Conservation (phyloP, 2,329 filamentous ascomycete genomes). For the Xylariales sp. region DNA sequence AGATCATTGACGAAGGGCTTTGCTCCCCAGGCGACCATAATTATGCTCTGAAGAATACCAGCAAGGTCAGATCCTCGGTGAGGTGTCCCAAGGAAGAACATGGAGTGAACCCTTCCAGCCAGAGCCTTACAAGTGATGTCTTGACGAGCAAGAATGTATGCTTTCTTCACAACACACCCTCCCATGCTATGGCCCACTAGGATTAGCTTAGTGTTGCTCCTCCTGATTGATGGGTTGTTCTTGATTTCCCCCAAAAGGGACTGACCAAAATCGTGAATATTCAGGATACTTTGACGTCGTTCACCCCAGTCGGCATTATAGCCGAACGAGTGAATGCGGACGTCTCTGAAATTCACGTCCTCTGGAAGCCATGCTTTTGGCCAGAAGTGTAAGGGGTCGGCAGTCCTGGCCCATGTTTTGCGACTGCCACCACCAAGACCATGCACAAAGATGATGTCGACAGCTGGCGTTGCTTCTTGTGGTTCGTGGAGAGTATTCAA, state of each 20-base stretch:
- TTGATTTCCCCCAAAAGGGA: conserved; percentile 49
- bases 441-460: conserved; percentile 36
- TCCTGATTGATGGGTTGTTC: conserved; percentile 47
- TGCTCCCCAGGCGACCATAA: conserved; percentile 49
- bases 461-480: conserved; percentile 17
- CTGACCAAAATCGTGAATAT: conserved; percentile 51
- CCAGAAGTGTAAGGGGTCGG: conserved; percentile 32
- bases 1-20: conserved; percentile 56
- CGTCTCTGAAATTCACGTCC: conserved; percentile 30
- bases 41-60: conserved; percentile 51
- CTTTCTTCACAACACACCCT: conserved; percentile 54
- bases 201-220: conserved; percentile 51
- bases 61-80: conserved; percentile 56
- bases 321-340: conserved; percentile 37
- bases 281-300: conserved; percentile 37
- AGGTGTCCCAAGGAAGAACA: conserved; percentile 57
- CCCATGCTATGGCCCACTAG: conserved; percentile 61
- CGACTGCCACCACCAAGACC: conserved; percentile 34
- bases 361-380: conserved; percentile 36
- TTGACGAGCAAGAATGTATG: conserved; percentile 52
- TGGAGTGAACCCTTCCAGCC: conserved; percentile 48
- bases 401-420: conserved; percentile 34
- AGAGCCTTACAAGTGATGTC: conserved; percentile 47
- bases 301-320: conserved; percentile 38
- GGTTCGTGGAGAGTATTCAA: conserved; percentile 32